Conservation (phyloP, 75 land plant genomes). For the Chamaecyparis obtusa region DNA sequence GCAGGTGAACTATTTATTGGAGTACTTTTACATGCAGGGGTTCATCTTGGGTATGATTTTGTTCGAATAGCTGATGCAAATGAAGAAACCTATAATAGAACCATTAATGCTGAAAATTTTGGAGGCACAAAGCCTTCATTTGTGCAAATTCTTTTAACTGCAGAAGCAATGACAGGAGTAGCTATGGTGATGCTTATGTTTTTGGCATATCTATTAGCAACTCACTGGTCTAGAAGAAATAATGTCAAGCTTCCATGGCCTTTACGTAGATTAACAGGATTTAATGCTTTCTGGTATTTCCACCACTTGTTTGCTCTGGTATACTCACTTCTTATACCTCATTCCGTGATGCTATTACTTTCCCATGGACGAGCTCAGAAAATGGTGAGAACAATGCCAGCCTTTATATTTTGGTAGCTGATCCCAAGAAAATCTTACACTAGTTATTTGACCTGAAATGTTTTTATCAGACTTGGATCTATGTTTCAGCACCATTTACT, state of each 20-base stretch:
- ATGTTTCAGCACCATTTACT: slow-evolving; percentile 19
- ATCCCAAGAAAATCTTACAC: not conserved
- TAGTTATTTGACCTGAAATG: not conserved
- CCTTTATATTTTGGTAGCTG: not conserved
- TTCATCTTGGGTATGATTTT: slow-evolving; percentile 31
- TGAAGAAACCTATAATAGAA: not conserved
- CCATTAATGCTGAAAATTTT: slow-evolving; percentile 10
- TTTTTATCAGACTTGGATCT: slow-evolving; percentile 28
- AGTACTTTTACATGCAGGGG: slow-evolving; percentile 19
- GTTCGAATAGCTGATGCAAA: slow-evolving; percentile 12
- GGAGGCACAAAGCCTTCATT: slow-evolving; percentile 13
- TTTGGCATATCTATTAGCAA: slow-evolving; percentile 18
- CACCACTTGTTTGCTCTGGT: slow-evolving; percentile 27
- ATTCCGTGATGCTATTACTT: slow-evolving; percentile 21
- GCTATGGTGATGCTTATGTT: slow-evolving; percentile 23
- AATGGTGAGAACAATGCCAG: slow-evolving; percentile 12
- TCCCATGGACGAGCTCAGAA: slow-evolving; percentile 20
- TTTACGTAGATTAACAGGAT: slow-evolving; percentile 24
- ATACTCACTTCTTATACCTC: slow-evolving; percentile 16
- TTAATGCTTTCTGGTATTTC: slow-evolving; percentile 30
- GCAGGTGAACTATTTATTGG: slow-evolving; percentile 24
- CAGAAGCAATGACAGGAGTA: slow-evolving; percentile 17
- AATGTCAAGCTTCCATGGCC: slow-evolving; percentile 26
- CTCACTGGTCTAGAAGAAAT: slow-evolving; percentile 9
- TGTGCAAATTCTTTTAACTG: slow-evolving; percentile 6